Evolutionary conservation across 257 asterid species (phyloP).

Genomic region (Agastache rugosa): DNA sequence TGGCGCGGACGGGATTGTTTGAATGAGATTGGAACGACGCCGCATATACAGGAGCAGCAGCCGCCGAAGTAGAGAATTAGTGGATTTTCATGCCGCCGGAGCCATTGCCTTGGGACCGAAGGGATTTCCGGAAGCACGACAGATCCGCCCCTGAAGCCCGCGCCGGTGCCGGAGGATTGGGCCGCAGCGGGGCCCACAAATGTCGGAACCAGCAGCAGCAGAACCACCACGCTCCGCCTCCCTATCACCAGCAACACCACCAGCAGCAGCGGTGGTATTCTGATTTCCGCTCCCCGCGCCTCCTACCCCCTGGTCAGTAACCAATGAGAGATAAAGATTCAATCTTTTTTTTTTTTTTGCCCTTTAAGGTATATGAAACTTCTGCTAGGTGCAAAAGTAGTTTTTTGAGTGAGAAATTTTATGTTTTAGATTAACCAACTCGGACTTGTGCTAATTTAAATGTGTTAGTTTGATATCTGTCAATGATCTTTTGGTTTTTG

Average conservation of each 20-base stretch:
- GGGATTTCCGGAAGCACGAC: constrained; percentile 85
- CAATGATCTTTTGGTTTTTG: not conserved
- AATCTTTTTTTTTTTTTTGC: not conserved
- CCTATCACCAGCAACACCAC: constrained; percentile 40
- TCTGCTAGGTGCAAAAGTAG: not conserved
- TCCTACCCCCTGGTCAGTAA: constrained; percentile 65
- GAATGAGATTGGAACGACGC: constrained; percentile 55
- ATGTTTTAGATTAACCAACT: not conserved
- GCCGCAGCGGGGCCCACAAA: constrained; percentile 55
- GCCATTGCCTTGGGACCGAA: constrained; percentile 91
- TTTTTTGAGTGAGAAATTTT: not conserved
- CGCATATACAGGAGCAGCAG: constrained; percentile 23
- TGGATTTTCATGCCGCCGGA: constrained; percentile 82
- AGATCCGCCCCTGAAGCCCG: constrained; percentile 62
- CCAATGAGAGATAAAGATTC: constrained; percentile 10
- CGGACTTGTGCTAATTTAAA: not conserved
- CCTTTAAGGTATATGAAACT: not conserved
- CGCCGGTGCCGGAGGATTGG: constrained; percentile 50
- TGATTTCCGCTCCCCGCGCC: constrained; percentile 69
- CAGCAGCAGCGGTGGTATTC: constrained; percentile 65
- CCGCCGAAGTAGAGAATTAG: constrained; percentile 32
- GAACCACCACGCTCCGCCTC: constrained; percentile 51
- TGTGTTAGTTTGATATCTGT: not conserved
- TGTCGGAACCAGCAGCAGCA: constrained; percentile 69
- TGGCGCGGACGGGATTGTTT: constrained; percentile 27